Base-by-base conservation (phyloP, 768 basidiomycete species). In the Panaeolus papilionaceus region DNA sequence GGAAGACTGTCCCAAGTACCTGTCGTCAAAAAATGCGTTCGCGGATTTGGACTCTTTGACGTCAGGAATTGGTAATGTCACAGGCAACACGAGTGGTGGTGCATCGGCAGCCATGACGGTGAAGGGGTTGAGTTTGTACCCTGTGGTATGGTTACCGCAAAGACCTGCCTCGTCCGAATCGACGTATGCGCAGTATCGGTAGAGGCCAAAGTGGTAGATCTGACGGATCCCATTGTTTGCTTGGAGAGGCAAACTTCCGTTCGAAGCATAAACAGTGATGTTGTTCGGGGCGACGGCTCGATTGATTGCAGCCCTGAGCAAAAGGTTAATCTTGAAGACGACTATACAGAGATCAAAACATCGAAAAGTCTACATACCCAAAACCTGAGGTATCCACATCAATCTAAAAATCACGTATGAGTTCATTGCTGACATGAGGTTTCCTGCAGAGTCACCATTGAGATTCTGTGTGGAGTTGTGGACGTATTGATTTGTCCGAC, bases 401-500 rank as follows among this genome's bases (percentile, higher is more conserved):
- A 58, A 58, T 58, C 54, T 65, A 58, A 58, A 49, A 38, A 2
- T 39, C 16, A 23, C 14, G 23, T 47, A 33, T 64, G n/a, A 42
- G 37, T 44, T 47, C 18, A 44, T 12, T 37, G n/a, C 5, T 49
- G 20, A n/a, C 26, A 58, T 16, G 28, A 44, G 33, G 14, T 6
- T 33, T 58, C 23, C 14, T 58, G 54, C 64, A 33, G 33, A 69
- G 76, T 79, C 76, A 92, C 93, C 91, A 94, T 90, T 63, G 88
- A 85, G 64, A 94, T 88, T 66, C 83, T 85, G 67, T 87, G 86
- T 66, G 92, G 92, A 42, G 93, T 88, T 38, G 81, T 82, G n/a
- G 91, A 89, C 62, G 90, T 91, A 76, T 89, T 94, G 74, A 90
- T 92, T 85, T 94, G 93, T 68, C 90, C 92, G 66, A 94, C 87